Percentiles rank a stretch among this genome's conserved stretches.
phyloP scores from a whole-genome alignment of 768 basidiomycete species.

The Royoungia palumana region DNA sequence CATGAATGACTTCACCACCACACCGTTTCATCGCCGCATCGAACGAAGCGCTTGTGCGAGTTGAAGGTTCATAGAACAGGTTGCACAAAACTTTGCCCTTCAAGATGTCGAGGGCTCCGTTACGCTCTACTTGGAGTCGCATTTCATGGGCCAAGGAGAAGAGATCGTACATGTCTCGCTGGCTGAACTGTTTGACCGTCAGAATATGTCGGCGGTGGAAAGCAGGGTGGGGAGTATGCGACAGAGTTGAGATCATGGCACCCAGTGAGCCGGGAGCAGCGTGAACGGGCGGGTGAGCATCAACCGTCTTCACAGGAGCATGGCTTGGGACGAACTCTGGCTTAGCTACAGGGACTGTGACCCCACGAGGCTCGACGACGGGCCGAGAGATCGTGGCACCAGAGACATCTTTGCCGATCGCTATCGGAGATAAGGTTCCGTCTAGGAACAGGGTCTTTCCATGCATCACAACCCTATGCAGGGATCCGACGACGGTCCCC shows the following conservation, averaged over 20 bases:
- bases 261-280: constrained; percentile 7
- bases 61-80: constrained; percentile 96
- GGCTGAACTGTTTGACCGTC: constrained; percentile 88
- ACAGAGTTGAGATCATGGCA: constrained; percentile 14
- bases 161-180: constrained; percentile 86
- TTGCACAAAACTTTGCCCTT: constrained; percentile 89
- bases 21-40: constrained; percentile 99
- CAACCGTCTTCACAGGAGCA: constrained; percentile 32
- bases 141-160: constrained; percentile 96
- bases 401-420: constrained; percentile 73
- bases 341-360: constrained; percentile 17
- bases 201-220: constrained; percentile 94
- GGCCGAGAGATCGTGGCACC: constrained; percentile 49
- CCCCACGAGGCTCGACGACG: constrained; percentile 28
- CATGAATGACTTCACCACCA: constrained; percentile 90
- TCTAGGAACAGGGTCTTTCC: constrained; percentile 89
- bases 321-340: constrained; percentile 30
- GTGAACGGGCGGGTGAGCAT: constrained; percentile 18
- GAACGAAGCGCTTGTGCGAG: constrained; percentile 92
- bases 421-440: constrained; percentile 59
- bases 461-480: constrained; percentile 90
- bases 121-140: constrained; percentile 92
- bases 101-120: constrained; percentile 82
- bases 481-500: constrained; percentile 59
- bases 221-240: constrained; percentile 60